phyloP scores from a whole-genome alignment of 129 eudicot genomes.

The Tanacetum coccineum region DNA sequence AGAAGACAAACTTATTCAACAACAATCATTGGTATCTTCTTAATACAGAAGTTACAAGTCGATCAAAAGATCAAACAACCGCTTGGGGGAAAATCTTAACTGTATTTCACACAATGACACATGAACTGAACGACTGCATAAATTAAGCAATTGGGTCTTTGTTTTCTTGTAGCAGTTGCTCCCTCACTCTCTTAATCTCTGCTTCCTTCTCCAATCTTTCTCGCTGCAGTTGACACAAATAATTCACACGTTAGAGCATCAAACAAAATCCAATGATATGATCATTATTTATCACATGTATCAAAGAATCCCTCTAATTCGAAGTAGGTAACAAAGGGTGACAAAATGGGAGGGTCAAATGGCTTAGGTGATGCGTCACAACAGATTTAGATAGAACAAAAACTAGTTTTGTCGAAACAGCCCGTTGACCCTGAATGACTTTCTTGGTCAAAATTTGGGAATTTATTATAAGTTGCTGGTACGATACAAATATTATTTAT shows the following conservation, averaged over 20 bases:
- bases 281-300: too few relatives aligned
- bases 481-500: too few relatives aligned
- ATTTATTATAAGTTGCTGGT: too few relatives aligned
- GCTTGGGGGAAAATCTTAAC: slow-evolving; percentile 14
- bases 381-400: too few relatives aligned
- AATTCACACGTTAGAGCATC: not conserved
- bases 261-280: too few relatives aligned
- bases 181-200: slow-evolving; percentile 67
- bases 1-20: slow-evolving; percentile 17
- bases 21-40: slow-evolving; percentile 13
- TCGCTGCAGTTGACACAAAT: slow-evolving; percentile 31
- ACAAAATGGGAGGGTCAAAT: too few relatives aligned
- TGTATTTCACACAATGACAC: not conserved
- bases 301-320: too few relatives aligned
- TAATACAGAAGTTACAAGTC: slow-evolving; percentile 18
- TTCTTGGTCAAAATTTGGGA: too few relatives aligned
- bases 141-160: slow-evolving; percentile 53
- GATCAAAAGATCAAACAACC: slow-evolving; percentile 22
- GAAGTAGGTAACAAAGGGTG: too few relatives aligned
- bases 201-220: slow-evolving; percentile 75
- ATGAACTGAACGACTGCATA: not conserved
- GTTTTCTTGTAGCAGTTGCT: slow-evolving; percentile 49
- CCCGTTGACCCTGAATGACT: too few relatives aligned
- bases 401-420: too few relatives aligned
- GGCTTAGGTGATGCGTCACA: too few relatives aligned